Base-by-base conservation (phyloP, 352 stramenopile genomes). In the Sclerospora graminicola region DNA sequence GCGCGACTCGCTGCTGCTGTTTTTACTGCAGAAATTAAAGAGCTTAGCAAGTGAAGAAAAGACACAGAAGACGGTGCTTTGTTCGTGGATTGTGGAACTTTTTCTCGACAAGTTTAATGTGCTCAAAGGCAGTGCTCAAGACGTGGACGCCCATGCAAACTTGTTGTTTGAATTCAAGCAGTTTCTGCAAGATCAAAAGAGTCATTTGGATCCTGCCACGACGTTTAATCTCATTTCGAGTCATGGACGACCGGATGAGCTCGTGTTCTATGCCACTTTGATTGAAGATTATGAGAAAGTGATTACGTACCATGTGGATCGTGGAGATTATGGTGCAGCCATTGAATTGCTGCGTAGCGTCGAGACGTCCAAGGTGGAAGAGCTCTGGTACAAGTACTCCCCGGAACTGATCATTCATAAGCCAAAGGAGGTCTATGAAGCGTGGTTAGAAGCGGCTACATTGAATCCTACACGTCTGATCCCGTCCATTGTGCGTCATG, bases 201-300 rank as follows among this genome's bases (percentile, higher is more conserved):
- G 64, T 16, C 69, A 94, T 19, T 46, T 96, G 24, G 80, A 95
- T 33, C 83, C 86, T 1, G 78, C 82, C 8, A 95, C 88, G 30
- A 97, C 89, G 0, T 96, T 96, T 56, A 84, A 93, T 32, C 46
- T 97, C 41, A 90, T 97, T 34, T 76, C 87, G 3, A 90, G 78
- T 19, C 89, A 97, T 49, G 89, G 89, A n/a, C 80, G 88, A 39
- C 84, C 82, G 2, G 82, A 95, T 57, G 88, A 96, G 33, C 66
- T 96, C 23, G 72, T 96, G 16, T 95, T 96, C 37, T 97, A 94
- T 39, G 89, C 89, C 6, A 90, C 77, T 20, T 60, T 96, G 7
- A 96, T 96, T 37, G 88, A 95, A 51, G 89, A 97, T 54, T 96
- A 95, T 45, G 89, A 97, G 37, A 90, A 94, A 40, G 84, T 97